Conservation (phyloP, 805 yeast species). For the Torulaspora franciscae region DNA sequence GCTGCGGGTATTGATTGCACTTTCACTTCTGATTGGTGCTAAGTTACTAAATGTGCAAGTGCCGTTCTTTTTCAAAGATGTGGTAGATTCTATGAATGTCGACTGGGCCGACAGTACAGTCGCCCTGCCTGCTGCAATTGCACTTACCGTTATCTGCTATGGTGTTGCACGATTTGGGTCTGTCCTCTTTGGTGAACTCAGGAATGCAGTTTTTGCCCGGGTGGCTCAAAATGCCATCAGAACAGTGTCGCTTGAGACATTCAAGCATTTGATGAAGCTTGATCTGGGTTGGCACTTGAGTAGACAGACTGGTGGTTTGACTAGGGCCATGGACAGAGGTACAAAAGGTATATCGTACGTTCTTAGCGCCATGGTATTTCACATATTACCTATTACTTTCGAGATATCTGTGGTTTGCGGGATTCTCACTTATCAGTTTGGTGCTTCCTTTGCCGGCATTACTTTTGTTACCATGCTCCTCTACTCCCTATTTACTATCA, state of each 20-base stretch:
- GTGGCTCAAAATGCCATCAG: conserved; percentile 94
- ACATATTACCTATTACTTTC: conserved; percentile 85
- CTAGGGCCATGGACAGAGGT: conserved; percentile 95
- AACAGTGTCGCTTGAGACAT: conserved; percentile 83
- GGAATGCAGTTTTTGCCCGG: conserved; percentile 92
- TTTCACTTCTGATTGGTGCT: conserved; percentile 68
- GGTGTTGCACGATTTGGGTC: conserved; percentile 95
- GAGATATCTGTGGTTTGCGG: conserved; percentile 94
- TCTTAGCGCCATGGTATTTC: conserved; percentile 94
- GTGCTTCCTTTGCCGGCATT: conserved; percentile 80
- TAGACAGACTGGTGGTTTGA: conserved; percentile 91
- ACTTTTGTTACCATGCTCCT: conserved; percentile 85
- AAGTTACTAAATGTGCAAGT: conserved; percentile 91
- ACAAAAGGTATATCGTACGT: conserved; percentile 96
- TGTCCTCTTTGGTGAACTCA: conserved; percentile 85
- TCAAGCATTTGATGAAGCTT: conserved; percentile 71
- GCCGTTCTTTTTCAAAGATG: conserved; percentile 86
- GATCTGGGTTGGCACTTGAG: conserved; percentile 88
- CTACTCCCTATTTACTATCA: conserved; percentile 80
- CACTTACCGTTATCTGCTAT: conserved; percentile 71
- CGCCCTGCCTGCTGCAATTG: conserved; percentile 49
- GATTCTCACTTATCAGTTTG: conserved; percentile 87
- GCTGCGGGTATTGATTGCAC: conserved; percentile 69
- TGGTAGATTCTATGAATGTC: conserved; percentile 87
- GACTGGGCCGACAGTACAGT: conserved; percentile 73